Base-by-base conservation (phyloP, 2,329 filamentous ascomycete genomes). In the Cercospora beticola region DNA sequence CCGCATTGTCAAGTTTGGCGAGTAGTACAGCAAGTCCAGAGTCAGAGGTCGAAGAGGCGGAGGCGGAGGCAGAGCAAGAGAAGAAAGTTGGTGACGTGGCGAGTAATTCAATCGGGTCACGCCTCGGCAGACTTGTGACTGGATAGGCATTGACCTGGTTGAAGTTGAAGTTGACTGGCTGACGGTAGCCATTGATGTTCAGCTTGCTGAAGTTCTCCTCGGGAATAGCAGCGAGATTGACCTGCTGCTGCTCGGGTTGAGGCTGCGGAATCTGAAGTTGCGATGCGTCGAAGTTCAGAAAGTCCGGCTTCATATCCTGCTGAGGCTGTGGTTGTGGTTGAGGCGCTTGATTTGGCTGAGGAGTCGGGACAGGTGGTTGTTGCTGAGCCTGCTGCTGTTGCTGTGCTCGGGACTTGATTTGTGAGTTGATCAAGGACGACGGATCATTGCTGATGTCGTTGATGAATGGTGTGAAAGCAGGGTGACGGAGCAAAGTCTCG, bases 221-320 rank as follows among this genome's bases (percentile, higher is more conserved):
- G 1, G 93, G 92, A 58, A 96, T 88, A 86, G 94, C 91, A 67
- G 91, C 88, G 86, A 97, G 91, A 76, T 89, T 89, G 72, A 94
- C 82, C 67, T 87, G 86, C 28, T 83, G 79, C 64, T 72, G 73
- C 52, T 77, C 73, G 52, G 75, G 70, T 30, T 76, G 72, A 36
- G 72, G 68, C 23, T 70, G 70, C 54, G 77, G 76, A 23, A 78
- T 71, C 66, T 77, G 76, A 43, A 78, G 76, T 67, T 81, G 80
- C 12, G 74, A 76, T 64, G 79, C 81, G 49, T 78, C 75, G 63
- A 81, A 81, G 59, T 78, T 77, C 57, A 75, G 70, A 68, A 73
- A 78, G 30, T 76, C 81, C 28, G 74, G 74, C 73, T 78, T 79
- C 62, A 74, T 71, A 61, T 78, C 76, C 65, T 76, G 73, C 58